Evolutionary conservation across 192 early-diverging fungal genomes (phyloP).

Genomic region (Gonapodya prolifera): DNA sequence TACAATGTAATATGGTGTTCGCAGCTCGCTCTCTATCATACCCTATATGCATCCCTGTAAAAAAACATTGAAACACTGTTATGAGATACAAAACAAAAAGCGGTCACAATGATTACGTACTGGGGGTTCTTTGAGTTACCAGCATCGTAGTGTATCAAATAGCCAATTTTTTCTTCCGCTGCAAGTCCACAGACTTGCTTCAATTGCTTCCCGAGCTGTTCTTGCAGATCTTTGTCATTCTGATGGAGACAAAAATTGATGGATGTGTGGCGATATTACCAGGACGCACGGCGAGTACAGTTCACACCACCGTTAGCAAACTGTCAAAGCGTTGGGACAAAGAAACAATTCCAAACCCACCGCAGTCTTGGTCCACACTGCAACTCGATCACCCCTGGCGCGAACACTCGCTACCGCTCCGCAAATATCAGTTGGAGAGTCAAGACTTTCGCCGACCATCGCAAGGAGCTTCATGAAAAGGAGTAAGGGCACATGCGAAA

Average conservation of each 20-base stretch:
- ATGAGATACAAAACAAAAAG: too few species aligned
- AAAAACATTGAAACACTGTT: too few species aligned
- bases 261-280: not conserved
- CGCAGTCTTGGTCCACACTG: constrained; percentile 65
- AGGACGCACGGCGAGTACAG: too few species aligned
- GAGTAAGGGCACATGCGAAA: not conserved
- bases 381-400: constrained; percentile 67
- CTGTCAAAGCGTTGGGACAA: not conserved
- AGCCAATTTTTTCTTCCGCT: not conserved
- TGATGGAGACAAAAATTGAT: not conserved
- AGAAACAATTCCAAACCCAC: constrained; percentile 4
- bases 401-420: constrained; percentile 80
- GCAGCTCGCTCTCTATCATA: too few species aligned
- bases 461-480: constrained; percentile 51
- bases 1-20: too few species aligned
- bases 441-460: constrained; percentile 78
- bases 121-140: not conserved
- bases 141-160: not conserved
- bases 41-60: not conserved
- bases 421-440: constrained; percentile 64
- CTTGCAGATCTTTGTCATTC: not conserved
- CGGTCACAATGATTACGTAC: not conserved
- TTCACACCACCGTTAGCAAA: too few species aligned
- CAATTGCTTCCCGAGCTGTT: not conserved
- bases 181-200: not conserved